Percentiles rank a stretch among this genome's conserved stretches.
phyloP scores from a whole-genome alignment of 768 basidiomycete species.

The Cantharellus cinnabarinus region DNA sequence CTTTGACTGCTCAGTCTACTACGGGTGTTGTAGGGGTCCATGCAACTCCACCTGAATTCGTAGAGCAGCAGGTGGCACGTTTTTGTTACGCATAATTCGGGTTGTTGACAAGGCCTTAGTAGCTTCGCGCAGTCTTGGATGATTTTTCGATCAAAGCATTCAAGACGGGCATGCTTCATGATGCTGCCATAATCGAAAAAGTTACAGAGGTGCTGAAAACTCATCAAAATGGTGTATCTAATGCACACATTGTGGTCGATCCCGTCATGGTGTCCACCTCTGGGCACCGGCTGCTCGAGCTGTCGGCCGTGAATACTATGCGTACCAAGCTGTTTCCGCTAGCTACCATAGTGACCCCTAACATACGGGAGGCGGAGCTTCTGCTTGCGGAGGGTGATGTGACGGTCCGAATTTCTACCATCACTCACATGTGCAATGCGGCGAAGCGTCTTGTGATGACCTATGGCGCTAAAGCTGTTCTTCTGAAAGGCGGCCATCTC shows the following conservation, averaged over 20 bases:
- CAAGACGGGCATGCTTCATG: conserved; percentile 82
- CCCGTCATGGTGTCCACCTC: conserved; percentile 86
- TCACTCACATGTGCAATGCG: conserved; percentile 42
- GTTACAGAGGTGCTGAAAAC: conserved; percentile 19
- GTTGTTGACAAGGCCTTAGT: conserved; percentile 1
- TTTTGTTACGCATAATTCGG: background rate
- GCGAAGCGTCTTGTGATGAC: conserved; percentile 26
- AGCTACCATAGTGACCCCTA: conserved; percentile 60
- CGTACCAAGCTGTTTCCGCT: conserved; percentile 48
- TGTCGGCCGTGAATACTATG: conserved; percentile 41
- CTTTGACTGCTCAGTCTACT: conserved; percentile 80
- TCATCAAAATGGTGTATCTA: conserved; percentile 17
- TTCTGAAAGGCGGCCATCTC: conserved; percentile 78
- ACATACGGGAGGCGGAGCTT: conserved; percentile 59
- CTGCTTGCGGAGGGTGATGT: conserved; percentile 22
- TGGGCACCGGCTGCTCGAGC: conserved; percentile 54
- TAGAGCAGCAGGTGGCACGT: conserved; percentile 44
- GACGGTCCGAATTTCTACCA: conserved; percentile 19
- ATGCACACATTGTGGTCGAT: conserved; percentile 54
- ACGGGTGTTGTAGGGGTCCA: conserved; percentile 60
- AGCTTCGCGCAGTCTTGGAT: conserved; percentile 51
- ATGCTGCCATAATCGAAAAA: conserved; percentile 29
- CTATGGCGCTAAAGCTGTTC: conserved; percentile 34
- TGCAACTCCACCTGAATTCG: conserved; percentile 43
- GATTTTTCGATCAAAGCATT: conserved; percentile 55